A percentile compares a stretch with the other conserved stretches of the same genome.
phyloP scores from a whole-genome alignment of 352 stramenopile genomes.

The Globisporangium spinosum region DNA sequence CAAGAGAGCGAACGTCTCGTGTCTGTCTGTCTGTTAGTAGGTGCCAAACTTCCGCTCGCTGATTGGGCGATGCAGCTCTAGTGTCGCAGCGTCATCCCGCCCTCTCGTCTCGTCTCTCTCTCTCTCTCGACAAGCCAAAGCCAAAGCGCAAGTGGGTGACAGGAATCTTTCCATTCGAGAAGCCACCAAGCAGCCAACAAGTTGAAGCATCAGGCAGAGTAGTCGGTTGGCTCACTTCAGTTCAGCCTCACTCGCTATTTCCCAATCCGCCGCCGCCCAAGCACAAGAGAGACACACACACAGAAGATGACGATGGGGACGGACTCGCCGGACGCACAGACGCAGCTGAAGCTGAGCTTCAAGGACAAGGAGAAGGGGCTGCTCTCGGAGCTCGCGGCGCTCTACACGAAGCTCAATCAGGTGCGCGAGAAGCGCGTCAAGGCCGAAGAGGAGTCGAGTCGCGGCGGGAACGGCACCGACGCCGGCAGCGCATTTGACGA shows the following conservation, averaged over 20 bases:
- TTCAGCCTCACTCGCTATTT: background rate
- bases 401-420: conserved; percentile 83
- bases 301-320: background rate
- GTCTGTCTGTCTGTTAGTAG: background rate
- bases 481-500: conserved; percentile 24
- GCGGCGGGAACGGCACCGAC: conserved; percentile 19
- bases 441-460: conserved; percentile 50
- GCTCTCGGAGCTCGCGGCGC: conserved; percentile 59
- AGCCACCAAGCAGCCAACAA: conserved; percentile 4
- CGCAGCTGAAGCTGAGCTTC: conserved; percentile 27
- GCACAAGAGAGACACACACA: background rate
- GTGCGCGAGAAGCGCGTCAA: conserved; percentile 76
- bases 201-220: background rate
- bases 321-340: conserved; percentile 6
- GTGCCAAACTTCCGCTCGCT: background rate
- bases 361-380: conserved; percentile 71
- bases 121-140: background rate
- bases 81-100: background rate
- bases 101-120: no score
- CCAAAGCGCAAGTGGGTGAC: conserved; percentile 2
- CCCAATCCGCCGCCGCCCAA: background rate
- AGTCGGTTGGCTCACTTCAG: background rate
- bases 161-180: background rate
- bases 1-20: background rate
- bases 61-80: conserved; percentile 5